Base-by-base conservation (phyloP, 2,329 filamentous ascomycete genomes). In the Alternaria burnsii region DNA sequence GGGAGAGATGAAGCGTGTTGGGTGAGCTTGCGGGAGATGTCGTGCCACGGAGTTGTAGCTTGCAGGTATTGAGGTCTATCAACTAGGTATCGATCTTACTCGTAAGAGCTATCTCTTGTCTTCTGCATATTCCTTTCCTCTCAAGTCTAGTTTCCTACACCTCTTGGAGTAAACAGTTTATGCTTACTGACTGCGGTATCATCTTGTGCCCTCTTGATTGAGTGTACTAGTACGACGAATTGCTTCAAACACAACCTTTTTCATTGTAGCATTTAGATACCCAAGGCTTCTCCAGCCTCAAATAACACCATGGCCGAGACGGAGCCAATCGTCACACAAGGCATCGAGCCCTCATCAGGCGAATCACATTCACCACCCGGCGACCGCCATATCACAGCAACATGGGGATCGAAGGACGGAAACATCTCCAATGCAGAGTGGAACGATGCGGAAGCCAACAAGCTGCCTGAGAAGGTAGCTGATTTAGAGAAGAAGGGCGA, bases 401-500 rank as follows among this genome's bases (percentile, higher is more conserved):
- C 70, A 16, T 75, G 70, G 71, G 71, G 68, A 8, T 66, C 62
- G 28, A 72, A 71, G 68, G 65, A 68, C 38, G 70, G 68, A 9
- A 75, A 71, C 56, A 78, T 82, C 69, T 81, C 79, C 52, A 83
- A 82, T 68, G 76, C 74, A 65, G 77, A 81, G 61, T 81, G 78
- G 79, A 82, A 82, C 46, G 81, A 82, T 64, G 60, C 77, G 0
- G 81, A 83, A 70, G 81, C 81, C 42, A 83, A 82, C 40, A 72
- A 75, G 52, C 70, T 83, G 16, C 80, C 81, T 9, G 78, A 82
- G 58, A 82, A 78, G 71, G 76, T 82, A 40, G 76, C 78, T 9
- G 61, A 71, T 14, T n/a, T 72, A 30, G 62, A 70, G 20, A 55
- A 59, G 46, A 69, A 66, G 8, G 64, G 68, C 22, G 70, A 80